These are phyloP conservation scores for Magnaporthiopsis rhizophila DNA, from an alignment of 2,329 filamentous ascomycete species.

Conservation along the genomic window DNA sequence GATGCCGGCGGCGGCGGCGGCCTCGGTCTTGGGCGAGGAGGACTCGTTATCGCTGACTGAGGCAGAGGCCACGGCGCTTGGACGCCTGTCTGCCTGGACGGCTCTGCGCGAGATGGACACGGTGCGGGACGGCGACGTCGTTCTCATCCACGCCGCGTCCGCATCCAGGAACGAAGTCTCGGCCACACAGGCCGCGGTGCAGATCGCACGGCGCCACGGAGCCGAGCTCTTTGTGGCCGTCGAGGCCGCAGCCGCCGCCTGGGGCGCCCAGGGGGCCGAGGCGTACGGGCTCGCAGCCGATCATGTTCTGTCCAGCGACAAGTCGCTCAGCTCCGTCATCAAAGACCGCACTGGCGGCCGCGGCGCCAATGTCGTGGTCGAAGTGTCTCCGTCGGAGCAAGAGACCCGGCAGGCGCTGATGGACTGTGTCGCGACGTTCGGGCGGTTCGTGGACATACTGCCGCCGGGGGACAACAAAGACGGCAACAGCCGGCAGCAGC, in stretches of 20 bases:
- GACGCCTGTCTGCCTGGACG: neutral
- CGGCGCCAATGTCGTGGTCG: slow-evolving; percentile 1
- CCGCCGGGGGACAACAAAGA: neutral
- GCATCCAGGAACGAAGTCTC: neutral
- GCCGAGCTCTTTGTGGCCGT: slow-evolving; percentile 4
- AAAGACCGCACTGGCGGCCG: neutral
- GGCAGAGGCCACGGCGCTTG: neutral
- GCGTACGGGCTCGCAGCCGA: neutral
- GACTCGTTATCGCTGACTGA: neutral
- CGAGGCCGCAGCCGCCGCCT: neutral
- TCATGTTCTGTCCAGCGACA: neutral
- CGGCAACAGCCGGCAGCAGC: neutral
- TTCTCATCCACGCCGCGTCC: neutral
- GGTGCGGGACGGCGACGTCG: neutral
- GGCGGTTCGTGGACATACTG: slow-evolving; percentile 1
- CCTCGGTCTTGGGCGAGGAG: neutral
- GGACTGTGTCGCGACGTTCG: slow-evolving; percentile 3
- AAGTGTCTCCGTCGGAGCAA: neutral
- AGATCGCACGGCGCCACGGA: slow-evolving; percentile 1
- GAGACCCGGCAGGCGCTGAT: neutral
- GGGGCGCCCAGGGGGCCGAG: neutral
- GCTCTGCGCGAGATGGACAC: neutral
- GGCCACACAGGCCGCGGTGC: neutral
- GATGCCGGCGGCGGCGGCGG: too few relatives aligned
- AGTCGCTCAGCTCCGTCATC: neutral